Base-by-base conservation (phyloP, 306 rosid genomes). In the Herpetospermum pedunculosum region DNA sequence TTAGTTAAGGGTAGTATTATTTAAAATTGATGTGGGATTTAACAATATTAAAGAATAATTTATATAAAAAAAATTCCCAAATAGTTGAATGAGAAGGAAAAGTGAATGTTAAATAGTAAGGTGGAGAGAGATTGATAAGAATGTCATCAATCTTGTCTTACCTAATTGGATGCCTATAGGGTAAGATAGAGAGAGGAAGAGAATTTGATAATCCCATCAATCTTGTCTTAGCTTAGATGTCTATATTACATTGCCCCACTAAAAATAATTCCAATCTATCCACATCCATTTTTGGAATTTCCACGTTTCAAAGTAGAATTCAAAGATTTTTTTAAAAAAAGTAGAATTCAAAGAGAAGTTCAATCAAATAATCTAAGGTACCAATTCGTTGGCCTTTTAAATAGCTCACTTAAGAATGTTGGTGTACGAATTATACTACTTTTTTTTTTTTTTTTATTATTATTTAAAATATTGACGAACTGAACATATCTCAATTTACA, bases 201-300 rank as follows among this genome's bases (percentile, higher is more conserved):
- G 74, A 4, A 13, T 63, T 25, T 72, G 80, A 82, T 77, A 75
- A 80, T 79, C 63, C 30, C 69, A 74, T 84, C 80, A 32, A 86
- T 79, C 83, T 85, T 76, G 82, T 79, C 50, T n/a, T 63, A 67
- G 77, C 74, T 67, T 75, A 19, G 32, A 64, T 64, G 72, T 64
- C 49, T 1, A 29, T 21, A 4, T 40, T n/a, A 12, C 10, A 64
- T 64, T 64, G 29, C 2, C 72, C 29, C 35, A 67, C 34, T 67
- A 13, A 40, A 41, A 38, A 4, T 41, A 41, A 67, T 67, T 67
- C 72, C 32, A 14, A 67, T 8, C 52, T 41, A 67, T 67, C 72
- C 72, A 67, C 52, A 67, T 67, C 52, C 34, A 40, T 4, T 67
- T 65, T 67, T n/a, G 48, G 25, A 63, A 30, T 62, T 62, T 57